Evolutionary conservation across 225 moss, liverwort and hornwort species (phyloP), one percentile per base, ranked within the genome.

Genomic region (Neckera pumila): DNA sequence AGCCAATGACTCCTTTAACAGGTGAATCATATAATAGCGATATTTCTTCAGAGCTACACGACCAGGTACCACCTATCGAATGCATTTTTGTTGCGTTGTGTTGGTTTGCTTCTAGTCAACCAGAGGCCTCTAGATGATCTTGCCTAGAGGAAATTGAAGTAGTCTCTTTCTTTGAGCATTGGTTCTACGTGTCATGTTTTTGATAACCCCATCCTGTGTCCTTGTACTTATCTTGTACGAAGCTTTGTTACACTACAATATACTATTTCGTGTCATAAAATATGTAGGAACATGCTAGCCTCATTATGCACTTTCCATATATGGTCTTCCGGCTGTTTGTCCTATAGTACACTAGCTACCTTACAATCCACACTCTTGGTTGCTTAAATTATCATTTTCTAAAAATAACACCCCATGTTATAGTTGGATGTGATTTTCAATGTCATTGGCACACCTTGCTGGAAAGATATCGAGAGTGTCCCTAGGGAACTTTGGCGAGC

Each of bases 381-480:
- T 62, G 54, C 28, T 69, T 40, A 38, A 83, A 23, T 56, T 56
- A 11, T 31, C 19, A 22, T 42, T 40, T 70, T 57, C 70, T 38
- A 84, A 33, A 4, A 84, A 16, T 33, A 70, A 85, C 57, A 76
- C 59, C 51, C 49, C n/a, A n/a, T 76, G 76, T 56, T 93, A 79
- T 94, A 98, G 98, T 87, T 97, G 89, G 97, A 98, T 87, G 98
- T 97, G 72, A 98, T 97, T 84, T 98, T 98, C 85, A 91, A 98
- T 80, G 98, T 98, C 36, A 97, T 98, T 69, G 98, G 98, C 45
- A 96, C 98, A 45, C 97, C 97, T 80, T 98, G 97, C 82, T 98
- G 98, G 98, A 98, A 96, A 92, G 97, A 96, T 67, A 97, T 98
- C 49, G 93, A 97, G 88, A 97, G 95, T 83, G 98, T 98, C 60